Percentiles rank a stretch among this genome's conserved stretches.
These are phyloP conservation scores for Aspergillus amoenus DNA, from an alignment of 2,329 filamentous ascomycete genomes.

Conservation along the genomic window DNA sequence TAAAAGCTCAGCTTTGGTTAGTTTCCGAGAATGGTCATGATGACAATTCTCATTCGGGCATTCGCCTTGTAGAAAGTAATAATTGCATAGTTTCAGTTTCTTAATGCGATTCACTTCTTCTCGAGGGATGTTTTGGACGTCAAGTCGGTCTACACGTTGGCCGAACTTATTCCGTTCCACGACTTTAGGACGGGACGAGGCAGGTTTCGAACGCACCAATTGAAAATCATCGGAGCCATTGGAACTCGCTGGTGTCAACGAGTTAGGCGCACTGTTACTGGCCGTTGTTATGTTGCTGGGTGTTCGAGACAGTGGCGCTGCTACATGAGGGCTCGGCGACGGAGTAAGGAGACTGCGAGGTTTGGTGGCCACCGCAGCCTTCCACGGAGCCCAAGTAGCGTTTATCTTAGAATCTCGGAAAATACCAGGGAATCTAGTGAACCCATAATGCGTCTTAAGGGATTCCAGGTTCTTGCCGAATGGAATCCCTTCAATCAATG, in stretches of 20 bases:
- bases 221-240: slow-evolving; percentile 41
- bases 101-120: slow-evolving; percentile 60
- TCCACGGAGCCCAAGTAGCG: slow-evolving; percentile 35
- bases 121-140: slow-evolving; percentile 51
- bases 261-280: slow-evolving; percentile 33
- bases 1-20: slow-evolving; percentile 53
- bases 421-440: slow-evolving; percentile 51
- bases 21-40: slow-evolving; percentile 54
- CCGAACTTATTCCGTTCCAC: slow-evolving; percentile 59
- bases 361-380: slow-evolving; percentile 28
- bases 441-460: slow-evolving; percentile 49
- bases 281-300: slow-evolving; percentile 43
- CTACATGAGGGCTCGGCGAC: slow-evolving; percentile 35
- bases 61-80: slow-evolving; percentile 58
- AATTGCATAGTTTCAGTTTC: slow-evolving; percentile 63
- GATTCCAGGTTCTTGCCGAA: slow-evolving; percentile 54
- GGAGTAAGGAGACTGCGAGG: slow-evolving; percentile 33
- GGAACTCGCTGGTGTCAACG: slow-evolving; percentile 36
- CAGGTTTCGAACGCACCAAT: slow-evolving; percentile 37
- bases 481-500: slow-evolving; percentile 57
- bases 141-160: slow-evolving; percentile 58
- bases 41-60: slow-evolving; percentile 58
- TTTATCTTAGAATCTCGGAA: slow-evolving; percentile 56
- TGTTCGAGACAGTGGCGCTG: slow-evolving; percentile 32
- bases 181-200: slow-evolving; percentile 28